Conservation (phyloP, 2,329 filamentous ascomycete genomes). For the Nemania diffusa region DNA sequence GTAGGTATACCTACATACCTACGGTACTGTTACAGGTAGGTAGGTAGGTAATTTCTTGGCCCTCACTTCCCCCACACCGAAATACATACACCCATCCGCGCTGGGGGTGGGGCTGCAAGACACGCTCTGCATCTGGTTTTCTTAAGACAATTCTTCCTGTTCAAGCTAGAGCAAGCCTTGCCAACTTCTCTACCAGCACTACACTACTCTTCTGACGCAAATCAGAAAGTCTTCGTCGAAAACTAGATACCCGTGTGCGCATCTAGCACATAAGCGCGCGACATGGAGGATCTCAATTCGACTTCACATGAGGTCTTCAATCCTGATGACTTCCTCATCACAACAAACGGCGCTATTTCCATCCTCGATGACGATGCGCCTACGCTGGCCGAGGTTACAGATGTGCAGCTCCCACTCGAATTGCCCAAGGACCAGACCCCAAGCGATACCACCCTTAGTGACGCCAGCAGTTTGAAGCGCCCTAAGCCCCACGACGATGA, state of each 20-base stretch:
- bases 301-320: conserved; percentile 34
- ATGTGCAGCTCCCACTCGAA: conserved; percentile 27
- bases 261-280: conserved; percentile 13
- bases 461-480: conserved; percentile 59
- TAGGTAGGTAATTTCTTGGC: neutral
- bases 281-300: conserved; percentile 37
- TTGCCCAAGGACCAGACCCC: conserved; percentile 37
- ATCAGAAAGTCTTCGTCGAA: neutral
- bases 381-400: conserved; percentile 14
- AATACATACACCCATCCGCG: conserved; percentile 14
- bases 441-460: conserved; percentile 36
- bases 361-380: conserved; percentile 25
- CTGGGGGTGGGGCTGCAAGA: conserved; percentile 26
- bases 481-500: conserved; percentile 58
- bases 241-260: conserved; percentile 7
- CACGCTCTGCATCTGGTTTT: conserved; percentile 10
- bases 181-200: conserved; percentile 10
- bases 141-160: conserved; percentile 16
- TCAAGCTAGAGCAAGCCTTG: conserved; percentile 14
- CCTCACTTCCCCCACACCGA: conserved; percentile 22
- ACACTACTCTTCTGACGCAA: neutral
- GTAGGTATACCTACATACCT: neutral
- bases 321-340: conserved; percentile 37
- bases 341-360: conserved; percentile 20
- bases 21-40: neutral